phyloP scores from a whole-genome alignment of 2,329 filamentous ascomycete genomes.

The Dactylellina sp. region DNA sequence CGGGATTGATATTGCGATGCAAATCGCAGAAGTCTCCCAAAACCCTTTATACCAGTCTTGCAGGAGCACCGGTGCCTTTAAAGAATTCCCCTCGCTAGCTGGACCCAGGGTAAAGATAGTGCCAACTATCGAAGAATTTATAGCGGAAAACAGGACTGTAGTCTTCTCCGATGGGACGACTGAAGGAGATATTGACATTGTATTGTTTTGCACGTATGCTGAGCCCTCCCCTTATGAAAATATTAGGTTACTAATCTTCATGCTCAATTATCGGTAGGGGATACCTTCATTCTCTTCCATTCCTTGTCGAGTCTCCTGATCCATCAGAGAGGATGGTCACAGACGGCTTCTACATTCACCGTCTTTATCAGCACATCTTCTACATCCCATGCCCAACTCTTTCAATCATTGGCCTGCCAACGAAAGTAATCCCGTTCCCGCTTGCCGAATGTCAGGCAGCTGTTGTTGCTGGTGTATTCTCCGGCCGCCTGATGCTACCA shows the following conservation, averaged over 20 bases:
- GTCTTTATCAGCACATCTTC: constrained; percentile 83
- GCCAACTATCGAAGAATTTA: constrained; percentile 69
- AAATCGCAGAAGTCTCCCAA: constrained; percentile 74
- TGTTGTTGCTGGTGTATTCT: constrained; percentile 80
- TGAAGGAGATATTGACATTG: constrained; percentile 76
- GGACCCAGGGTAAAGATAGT: constrained; percentile 70
- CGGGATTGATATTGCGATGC: constrained; percentile 82
- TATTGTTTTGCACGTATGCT: constrained; percentile 80
- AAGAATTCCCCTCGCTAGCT: constrained; percentile 61
- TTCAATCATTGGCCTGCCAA: constrained; percentile 79
- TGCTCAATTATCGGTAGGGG: constrained; percentile 65
- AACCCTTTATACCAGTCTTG: constrained; percentile 75
- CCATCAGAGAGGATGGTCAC: constrained; percentile 71
- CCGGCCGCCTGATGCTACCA: constrained; percentile 76
- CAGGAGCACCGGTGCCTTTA: constrained; percentile 66
- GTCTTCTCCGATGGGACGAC: constrained; percentile 75
- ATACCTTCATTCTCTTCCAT: constrained; percentile 86
- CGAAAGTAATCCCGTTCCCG: constrained; percentile 89
- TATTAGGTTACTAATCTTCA: not conserved
- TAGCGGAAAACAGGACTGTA: constrained; percentile 70
- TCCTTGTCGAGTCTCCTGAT: constrained; percentile 66
- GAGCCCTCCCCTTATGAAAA: not conserved
- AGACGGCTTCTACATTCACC: constrained; percentile 76
- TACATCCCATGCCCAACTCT: constrained; percentile 80
- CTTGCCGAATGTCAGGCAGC: constrained; percentile 82